These are phyloP conservation scores for Botrytis porri DNA, from an alignment of 2,329 filamentous ascomycete species.

Conservation along the genomic window DNA sequence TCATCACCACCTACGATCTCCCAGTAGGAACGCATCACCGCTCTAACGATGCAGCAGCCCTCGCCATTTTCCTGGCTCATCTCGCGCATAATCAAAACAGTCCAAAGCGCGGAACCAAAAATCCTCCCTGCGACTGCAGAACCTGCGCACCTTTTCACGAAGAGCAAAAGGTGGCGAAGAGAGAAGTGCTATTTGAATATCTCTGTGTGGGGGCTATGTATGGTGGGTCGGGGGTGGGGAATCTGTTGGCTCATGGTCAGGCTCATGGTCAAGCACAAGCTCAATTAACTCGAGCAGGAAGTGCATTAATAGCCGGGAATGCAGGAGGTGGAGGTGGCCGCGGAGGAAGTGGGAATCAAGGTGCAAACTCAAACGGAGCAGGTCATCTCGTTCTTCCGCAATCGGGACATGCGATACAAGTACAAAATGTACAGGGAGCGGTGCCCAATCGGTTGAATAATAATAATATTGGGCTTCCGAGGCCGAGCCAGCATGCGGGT, in stretches of 20 bases:
- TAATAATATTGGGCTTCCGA: constrained; percentile 7
- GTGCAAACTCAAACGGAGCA: not conserved
- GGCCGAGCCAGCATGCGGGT: not conserved
- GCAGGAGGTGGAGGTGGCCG: not conserved
- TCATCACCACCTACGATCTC: not conserved
- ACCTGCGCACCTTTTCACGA: not conserved
- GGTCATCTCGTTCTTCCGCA: not conserved
- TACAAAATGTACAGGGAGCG: not conserved
- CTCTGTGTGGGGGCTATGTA: not conserved
- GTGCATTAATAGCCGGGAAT: not conserved
- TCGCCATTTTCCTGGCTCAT: not conserved
- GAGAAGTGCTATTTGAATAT: not conserved
- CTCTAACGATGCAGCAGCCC: not conserved
- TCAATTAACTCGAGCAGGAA: not conserved
- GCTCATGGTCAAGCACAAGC: not conserved
- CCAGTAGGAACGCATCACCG: not conserved
- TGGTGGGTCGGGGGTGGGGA: not conserved
- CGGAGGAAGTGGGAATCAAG: not conserved
- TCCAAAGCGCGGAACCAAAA: not conserved
- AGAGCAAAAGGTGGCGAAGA: not conserved
- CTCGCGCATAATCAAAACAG: not conserved
- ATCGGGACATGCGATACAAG: not conserved
- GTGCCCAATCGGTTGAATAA: not conserved
- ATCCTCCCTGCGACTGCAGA: not conserved
- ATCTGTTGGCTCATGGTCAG: not conserved